These are phyloP conservation scores for Zygoascus ofunaensis DNA, from an alignment of 805 yeast species.

Conservation along the genomic window DNA sequence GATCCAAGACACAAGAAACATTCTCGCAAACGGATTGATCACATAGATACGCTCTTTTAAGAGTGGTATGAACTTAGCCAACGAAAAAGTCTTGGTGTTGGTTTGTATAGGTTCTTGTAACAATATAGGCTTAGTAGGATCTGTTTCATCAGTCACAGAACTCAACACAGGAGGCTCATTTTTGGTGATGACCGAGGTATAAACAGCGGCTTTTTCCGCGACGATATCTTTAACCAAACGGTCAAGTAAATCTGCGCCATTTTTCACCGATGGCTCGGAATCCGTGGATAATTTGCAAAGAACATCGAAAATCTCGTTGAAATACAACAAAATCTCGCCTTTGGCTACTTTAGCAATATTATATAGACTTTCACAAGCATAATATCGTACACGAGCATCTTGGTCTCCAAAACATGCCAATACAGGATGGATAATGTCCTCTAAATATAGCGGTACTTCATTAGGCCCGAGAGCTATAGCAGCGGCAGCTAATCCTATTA, in stretches of 20 bases:
- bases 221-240: slow-evolving; percentile 88
- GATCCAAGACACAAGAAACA: slow-evolving; percentile 89
- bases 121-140: slow-evolving; percentile 21
- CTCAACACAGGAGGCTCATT: slow-evolving; percentile 48
- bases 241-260: slow-evolving; percentile 91
- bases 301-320: slow-evolving; percentile 92
- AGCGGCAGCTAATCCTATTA: slow-evolving; percentile 91
- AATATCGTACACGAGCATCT: slow-evolving; percentile 92
- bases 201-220: slow-evolving; percentile 85
- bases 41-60: slow-evolving; percentile 84
- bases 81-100: slow-evolving; percentile 65
- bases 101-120: slow-evolving; percentile 25
- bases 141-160: slow-evolving; percentile 35
- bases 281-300: slow-evolving; percentile 85
- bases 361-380: slow-evolving; percentile 92
- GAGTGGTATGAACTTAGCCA: slow-evolving; percentile 85
- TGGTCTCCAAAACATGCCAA: slow-evolving; percentile 94
- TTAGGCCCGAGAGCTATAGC: slow-evolving; percentile 82
- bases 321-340: slow-evolving; percentile 83
- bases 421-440: slow-evolving; percentile 84
- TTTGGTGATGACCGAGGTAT: slow-evolving; percentile 38
- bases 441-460: slow-evolving; percentile 75
- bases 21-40: slow-evolving; percentile 84
- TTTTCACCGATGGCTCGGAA: slow-evolving; percentile 81
- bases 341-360: slow-evolving; percentile 95